Evolutionary conservation across 1,284 basidiomycete species (phyloP), one percentile per base, ranked within the genome.

Genomic region (Sutorius eximius): DNA sequence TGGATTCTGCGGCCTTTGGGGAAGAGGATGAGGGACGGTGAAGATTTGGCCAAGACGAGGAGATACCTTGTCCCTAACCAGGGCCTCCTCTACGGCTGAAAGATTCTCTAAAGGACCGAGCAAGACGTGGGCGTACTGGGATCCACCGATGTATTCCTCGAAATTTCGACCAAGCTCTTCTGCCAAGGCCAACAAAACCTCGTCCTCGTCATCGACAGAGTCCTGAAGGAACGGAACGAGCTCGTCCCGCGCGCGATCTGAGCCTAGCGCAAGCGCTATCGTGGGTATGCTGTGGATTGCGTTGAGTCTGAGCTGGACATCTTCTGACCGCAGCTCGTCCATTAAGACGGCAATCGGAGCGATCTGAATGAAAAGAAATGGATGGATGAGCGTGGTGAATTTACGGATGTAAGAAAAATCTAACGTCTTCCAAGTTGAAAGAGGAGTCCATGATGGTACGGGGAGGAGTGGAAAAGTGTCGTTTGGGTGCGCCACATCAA

Each of bases 121-220:
- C 56, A 99, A 75, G 45, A 94, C 74, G 77, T 98, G 95, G 16
- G 95, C 97, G 65, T 87, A 83, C 61, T 93, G 87, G 45, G 84
- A 82, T 9, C 97, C 97, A 34, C 97, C 97, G 49, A 99, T 85
- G 72, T 98, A 99, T 65, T 99, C 93, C 62, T 95, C 91, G 63
- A 92, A 91, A 69, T 89, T 92, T 70, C 82, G 85, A 51, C 96
- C 97, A 22, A 99, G 79, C 74, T 99, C 97, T 67, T 98, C 96
- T 20, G 96, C 95, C 51, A 99, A 80, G 5, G 96, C 97, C 38
- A 99, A 83, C 37, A 99, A 79, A 30, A 99, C 96, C 71, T 99
- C 97, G 72, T 99, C 97, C 76, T 99, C 97, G 70, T 99, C 97
- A 73, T 99, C 97, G 63, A 99, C 87, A 36, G 95, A 97, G 70